phyloP scores from a whole-genome alignment of 768 basidiomycete genomes.

The Boletus vinaceobasis region DNA sequence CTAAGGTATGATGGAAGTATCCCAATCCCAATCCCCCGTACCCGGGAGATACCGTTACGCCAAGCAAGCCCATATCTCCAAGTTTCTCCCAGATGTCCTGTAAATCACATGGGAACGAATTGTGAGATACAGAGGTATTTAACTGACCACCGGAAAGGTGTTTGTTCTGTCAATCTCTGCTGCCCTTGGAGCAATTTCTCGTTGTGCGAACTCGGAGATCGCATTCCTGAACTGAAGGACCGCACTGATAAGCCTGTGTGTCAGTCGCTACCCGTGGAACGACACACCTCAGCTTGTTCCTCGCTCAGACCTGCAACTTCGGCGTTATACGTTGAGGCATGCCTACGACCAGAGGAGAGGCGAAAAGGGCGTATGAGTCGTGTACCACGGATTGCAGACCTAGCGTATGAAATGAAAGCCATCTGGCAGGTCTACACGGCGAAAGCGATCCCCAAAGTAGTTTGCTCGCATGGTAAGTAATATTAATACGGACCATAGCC shows the following conservation, averaged over 20 bases:
- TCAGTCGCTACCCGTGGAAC: neutral
- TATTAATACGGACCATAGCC: slow-evolving; percentile 19
- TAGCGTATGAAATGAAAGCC: slow-evolving; percentile 14
- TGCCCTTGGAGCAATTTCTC: slow-evolving; percentile 82
- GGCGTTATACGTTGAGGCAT: slow-evolving; percentile 60
- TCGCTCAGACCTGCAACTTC: slow-evolving; percentile 75
- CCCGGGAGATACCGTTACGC: slow-evolving; percentile 75
- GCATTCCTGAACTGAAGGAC: slow-evolving; percentile 70
- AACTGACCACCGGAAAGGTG: slow-evolving; percentile 67
- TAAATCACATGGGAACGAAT: slow-evolving; percentile 11
- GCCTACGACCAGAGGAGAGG: slow-evolving; percentile 3
- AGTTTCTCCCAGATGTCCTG: slow-evolving; percentile 88
- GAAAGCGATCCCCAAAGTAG: neutral
- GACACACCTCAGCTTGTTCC: slow-evolving; percentile 72
- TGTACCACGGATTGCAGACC: slow-evolving; percentile 5
- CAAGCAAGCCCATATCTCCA: slow-evolving; percentile 89
- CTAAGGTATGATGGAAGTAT: slow-evolving; percentile 84
- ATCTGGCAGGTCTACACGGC: neutral
- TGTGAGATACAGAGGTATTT: neutral
- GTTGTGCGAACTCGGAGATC: slow-evolving; percentile 73
- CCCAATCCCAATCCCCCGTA: slow-evolving; percentile 83
- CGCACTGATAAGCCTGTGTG: neutral
- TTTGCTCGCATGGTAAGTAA: neutral
- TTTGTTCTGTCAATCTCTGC: slow-evolving; percentile 85
- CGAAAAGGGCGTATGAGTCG: neutral